Evolutionary conservation across 2,329 filamentous ascomycete species (phyloP), one percentile per base, ranked within the genome.

Genomic region (Cercospora sp.): DNA sequence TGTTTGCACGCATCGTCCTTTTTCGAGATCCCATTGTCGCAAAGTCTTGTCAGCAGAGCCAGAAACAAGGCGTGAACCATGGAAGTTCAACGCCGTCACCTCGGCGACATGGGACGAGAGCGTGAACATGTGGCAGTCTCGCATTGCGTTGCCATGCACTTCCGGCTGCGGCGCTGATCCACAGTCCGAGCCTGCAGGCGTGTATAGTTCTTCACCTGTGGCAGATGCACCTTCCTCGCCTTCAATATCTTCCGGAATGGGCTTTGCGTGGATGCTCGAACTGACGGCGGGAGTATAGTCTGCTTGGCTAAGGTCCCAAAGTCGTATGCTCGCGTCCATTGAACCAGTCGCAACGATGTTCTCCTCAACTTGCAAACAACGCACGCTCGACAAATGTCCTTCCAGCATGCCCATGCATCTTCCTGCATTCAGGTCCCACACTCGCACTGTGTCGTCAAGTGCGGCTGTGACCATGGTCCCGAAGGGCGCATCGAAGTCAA

Each of bases 401-500:
- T 98, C 95, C 31, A 99, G 85, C 74, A 92, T 84, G 28, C 95
- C 95, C 76, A 97, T 94, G 79, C 94, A 98, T 36, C 94, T 88
- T 42, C 95, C 95, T 2, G 92, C 91, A 76, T 95, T 97, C 72
- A 99, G 83, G 80, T 99, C 95, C 95, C 95, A 99, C 20, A 99
- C 95, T 69, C 92, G 88, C 53, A 99, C 91, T 0, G 93, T 94
- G 79, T 99, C 95, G 78, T 99, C 95, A 75, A 97, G 83, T 9
- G 94, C 92, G 9, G 95, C 91, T 7, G 93, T 94, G 5, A 98
- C 93, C 87, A 98, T 89, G 20, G 93, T 96, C 16, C 95, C 95
- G 79, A 98, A 98, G 0, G 95, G 95, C n/a, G 91, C 91, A 78
- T 99, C 95, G 79, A 99, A 99, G 80, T 98, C 95, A 69, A 99